Evolutionary conservation across 148 eudicot species (phyloP).

Genomic region (Polygonum aviculare): DNA sequence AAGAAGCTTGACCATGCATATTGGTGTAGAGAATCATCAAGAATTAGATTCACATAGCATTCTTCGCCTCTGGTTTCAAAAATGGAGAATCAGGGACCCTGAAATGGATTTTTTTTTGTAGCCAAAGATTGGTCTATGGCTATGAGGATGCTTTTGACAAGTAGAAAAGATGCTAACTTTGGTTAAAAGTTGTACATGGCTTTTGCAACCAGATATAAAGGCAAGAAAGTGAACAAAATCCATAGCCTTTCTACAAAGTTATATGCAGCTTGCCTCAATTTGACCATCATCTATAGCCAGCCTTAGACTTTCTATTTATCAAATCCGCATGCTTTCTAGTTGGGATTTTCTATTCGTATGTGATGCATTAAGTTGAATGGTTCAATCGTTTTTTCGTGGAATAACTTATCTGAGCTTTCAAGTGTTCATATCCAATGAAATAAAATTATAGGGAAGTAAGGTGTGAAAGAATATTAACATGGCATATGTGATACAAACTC

Average conservation of each 20-base stretch:
- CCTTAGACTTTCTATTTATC: too few species aligned
- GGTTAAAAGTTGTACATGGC: not conserved
- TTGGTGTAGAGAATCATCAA: not conserved
- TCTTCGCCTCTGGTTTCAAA: not conserved
- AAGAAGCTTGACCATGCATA: not conserved
- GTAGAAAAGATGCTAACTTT: not conserved
- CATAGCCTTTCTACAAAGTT: not conserved
- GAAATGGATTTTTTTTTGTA: not conserved
- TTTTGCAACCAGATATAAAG: not conserved
- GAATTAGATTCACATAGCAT: not conserved
- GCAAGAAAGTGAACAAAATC: constrained; percentile 1
- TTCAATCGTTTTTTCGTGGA: too few species aligned
- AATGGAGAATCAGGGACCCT: not conserved
- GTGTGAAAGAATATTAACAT: too few species aligned
- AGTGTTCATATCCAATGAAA: too few species aligned
- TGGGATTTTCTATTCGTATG: too few species aligned
- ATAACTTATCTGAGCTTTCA: too few species aligned
- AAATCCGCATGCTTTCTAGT: too few species aligned
- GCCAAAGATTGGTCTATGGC: not conserved
- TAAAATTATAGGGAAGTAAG: too few species aligned
- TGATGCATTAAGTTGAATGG: too few species aligned
- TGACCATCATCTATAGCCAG: too few species aligned
- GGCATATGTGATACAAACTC: too few species aligned
- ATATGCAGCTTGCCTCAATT: not conserved
- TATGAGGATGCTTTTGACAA: not conserved